Evolutionary conservation across 352 stramenopile genomes (phyloP).

Genomic region (Pythium coloratum): DNA sequence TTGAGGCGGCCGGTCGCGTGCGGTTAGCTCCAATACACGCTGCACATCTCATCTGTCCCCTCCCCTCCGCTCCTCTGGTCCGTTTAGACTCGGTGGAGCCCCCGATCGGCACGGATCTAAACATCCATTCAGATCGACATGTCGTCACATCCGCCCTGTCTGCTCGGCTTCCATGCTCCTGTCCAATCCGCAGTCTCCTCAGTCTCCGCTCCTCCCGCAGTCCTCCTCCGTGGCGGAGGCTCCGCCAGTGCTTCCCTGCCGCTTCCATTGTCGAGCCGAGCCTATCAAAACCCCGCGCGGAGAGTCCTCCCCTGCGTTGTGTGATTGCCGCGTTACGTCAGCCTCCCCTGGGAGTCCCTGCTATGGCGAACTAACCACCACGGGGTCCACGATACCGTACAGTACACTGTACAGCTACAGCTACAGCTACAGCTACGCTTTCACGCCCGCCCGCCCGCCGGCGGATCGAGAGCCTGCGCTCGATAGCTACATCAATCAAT

Average conservation of each 20-base stretch:
- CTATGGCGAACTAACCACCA: neutral
- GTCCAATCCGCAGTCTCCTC: slow-evolving; percentile 1
- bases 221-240: neutral
- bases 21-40: neutral
- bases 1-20: neutral
- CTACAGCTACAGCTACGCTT: neutral
- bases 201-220: neutral
- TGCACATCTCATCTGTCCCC: neutral
- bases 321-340: slow-evolving; percentile 6
- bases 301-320: neutral
- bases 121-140: slow-evolving; percentile 5
- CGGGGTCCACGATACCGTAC: neutral
- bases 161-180: slow-evolving; percentile 2
- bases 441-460: neutral
- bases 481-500: neutral
- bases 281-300: neutral
- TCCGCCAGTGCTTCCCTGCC: neutral
- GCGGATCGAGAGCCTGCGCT: neutral
- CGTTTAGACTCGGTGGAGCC: neutral
- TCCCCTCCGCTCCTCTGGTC: neutral
- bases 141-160: slow-evolving; percentile 3
- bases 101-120: neutral
- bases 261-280: neutral
- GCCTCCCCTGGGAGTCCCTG: neutral
- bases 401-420: neutral